Base-by-base conservation (phyloP, 2,329 filamentous ascomycete genomes). In the Penicillium sp. region DNA sequence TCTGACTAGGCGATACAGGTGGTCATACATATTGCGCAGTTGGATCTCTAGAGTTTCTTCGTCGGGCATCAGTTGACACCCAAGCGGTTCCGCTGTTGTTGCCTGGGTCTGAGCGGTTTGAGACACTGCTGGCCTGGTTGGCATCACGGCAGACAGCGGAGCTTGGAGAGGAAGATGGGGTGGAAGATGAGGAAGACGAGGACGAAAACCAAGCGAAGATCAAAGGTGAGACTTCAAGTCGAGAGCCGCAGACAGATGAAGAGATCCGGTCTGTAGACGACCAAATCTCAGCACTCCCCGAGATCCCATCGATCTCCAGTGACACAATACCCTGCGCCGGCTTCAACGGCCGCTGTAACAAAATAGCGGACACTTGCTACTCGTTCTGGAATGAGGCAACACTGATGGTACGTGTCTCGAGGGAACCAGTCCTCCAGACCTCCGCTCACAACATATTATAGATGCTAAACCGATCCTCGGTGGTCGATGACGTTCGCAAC, bases 341-440 rank as follows among this genome's bases (percentile, higher is more conserved):
- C 8, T 91, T 95, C 74, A 96, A 95, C 65, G 94, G 94, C 21
- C 85, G 94, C 43, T 86, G 84, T 68, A 97, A 96, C 76, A 99
- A 99, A 72, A 81, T 87, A 41, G 89, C 90, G 8, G 94, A 99
- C 73, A 97, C 94, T 0, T 99, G 94, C 74, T 99, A 99, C 71
- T 88, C 85, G 18, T 99, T 93, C 79, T 99, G 94, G 94, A 90
- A 90, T 0, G 81, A 82, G 3, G 91, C 84, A 2, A 84, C 91
- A 44, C 69, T 82, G 44, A 68, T 71, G 52, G 78, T 80, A 71
- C 63, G 69, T 42, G 33, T 13, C 13, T 12, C 30, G 20, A 39
- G 20, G 34, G 23, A 20, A 20, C 8, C 13, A 27, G 7, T 20
- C 29, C 15, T 27, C 32, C 21, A 18, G 34, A 30, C 65, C 46